Evolutionary conservation across 352 stramenopile species (phyloP).

Genomic region (Thraustotheca clavata): DNA sequence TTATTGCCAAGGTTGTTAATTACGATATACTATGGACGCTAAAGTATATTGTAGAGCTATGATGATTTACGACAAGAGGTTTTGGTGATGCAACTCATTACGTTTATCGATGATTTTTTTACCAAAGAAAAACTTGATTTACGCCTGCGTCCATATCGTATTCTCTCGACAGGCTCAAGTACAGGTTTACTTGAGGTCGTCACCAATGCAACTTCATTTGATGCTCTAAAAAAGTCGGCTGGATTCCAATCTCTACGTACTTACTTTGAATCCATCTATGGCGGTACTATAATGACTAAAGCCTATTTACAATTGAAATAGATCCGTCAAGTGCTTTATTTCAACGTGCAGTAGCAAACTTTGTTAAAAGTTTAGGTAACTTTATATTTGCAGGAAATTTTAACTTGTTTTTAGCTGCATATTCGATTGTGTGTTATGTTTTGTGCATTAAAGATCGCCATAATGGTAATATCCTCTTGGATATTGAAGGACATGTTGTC

Average conservation of each 20-base stretch:
- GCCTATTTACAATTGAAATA: neutral
- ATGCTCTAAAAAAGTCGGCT: slow-evolving; percentile 91
- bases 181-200: slow-evolving; percentile 96
- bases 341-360: slow-evolving; percentile 63
- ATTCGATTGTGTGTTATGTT: slow-evolving; percentile 97
- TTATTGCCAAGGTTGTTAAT: slow-evolving; percentile 88
- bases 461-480: slow-evolving; percentile 99
- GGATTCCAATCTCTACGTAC: slow-evolving; percentile 81
- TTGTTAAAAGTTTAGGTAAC: slow-evolving; percentile 74
- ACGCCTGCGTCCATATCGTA: slow-evolving; percentile 92
- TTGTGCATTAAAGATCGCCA: slow-evolving; percentile 98
- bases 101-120: slow-evolving; percentile 93
- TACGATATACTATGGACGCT: slow-evolving; percentile 29
- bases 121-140: slow-evolving; percentile 82
- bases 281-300: slow-evolving; percentile 39
- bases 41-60: slow-evolving; percentile 88
- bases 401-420: slow-evolving; percentile 88
- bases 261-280: slow-evolving; percentile 93
- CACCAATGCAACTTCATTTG: slow-evolving; percentile 93
- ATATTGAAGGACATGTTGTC: slow-evolving; percentile 93
- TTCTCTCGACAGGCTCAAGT: slow-evolving; percentile 90
- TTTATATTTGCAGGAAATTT: slow-evolving; percentile 61
- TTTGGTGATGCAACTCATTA: slow-evolving; percentile 96
- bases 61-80: slow-evolving; percentile 97
- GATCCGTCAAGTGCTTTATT: slow-evolving; percentile 29